A percentile compares a stretch with the other conserved stretches of the same genome.
phyloP scores from a whole-genome alignment of 805 yeast species.

The Diddensiella santjacobensis region DNA sequence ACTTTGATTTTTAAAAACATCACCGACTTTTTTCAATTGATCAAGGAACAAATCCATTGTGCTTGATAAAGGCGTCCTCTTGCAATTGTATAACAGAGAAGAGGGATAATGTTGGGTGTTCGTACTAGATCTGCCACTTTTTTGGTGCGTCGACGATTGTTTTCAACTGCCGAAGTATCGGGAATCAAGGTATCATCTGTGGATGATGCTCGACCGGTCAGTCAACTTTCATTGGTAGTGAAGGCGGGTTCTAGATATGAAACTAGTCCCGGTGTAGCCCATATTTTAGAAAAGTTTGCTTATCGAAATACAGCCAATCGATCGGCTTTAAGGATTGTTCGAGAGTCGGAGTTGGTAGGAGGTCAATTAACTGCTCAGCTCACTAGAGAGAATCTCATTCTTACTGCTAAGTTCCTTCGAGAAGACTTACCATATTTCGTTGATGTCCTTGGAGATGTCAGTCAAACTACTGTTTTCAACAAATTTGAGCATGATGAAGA shows the following conservation, averaged over 20 bases:
- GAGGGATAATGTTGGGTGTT: not conserved
- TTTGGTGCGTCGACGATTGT: conserved; percentile 16
- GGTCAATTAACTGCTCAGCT: conserved; percentile 67
- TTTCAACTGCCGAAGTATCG: conserved; percentile 28
- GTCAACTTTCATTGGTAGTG: conserved; percentile 74
- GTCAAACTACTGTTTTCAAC: conserved; percentile 64
- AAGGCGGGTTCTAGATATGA: conserved; percentile 81
- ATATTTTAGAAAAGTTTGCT: conserved; percentile 76
- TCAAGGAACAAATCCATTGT: not conserved
- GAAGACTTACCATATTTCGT: conserved; percentile 91
- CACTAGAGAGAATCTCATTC: conserved; percentile 79
- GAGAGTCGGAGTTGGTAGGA: conserved; percentile 93
- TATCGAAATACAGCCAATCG: conserved; percentile 73
- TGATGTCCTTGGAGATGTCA: conserved; percentile 71
- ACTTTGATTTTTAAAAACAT: not conserved
- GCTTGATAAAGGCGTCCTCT: not conserved
- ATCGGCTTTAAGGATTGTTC: conserved; percentile 86
- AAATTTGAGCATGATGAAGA: conserved; percentile 80
- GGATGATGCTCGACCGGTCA: conserved; percentile 61
- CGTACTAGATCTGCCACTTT: not conserved
- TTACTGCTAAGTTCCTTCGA: conserved; percentile 77
- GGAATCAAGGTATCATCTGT: conserved; percentile 28
- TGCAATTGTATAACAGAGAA: not conserved
- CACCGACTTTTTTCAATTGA: not conserved
- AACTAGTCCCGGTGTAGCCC: conserved; percentile 75